phyloP scores from a whole-genome alignment of 2,329 filamentous ascomycete species.

The Pseudonectria buxi region DNA sequence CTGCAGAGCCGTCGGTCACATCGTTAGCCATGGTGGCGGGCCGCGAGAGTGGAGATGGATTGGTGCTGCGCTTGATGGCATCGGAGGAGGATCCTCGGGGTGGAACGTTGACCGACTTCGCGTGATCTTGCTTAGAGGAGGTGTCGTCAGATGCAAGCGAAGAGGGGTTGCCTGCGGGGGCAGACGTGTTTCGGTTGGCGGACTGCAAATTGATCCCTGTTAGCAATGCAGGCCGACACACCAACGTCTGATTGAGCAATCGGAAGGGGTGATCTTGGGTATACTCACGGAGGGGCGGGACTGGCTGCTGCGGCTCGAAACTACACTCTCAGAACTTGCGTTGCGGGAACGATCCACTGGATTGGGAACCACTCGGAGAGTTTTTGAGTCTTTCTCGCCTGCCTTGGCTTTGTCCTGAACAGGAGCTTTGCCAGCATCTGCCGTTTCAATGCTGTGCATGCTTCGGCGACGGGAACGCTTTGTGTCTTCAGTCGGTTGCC shows the following conservation, averaged over 20 bases:
- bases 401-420: constrained; percentile 15
- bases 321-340: constrained; percentile 59
- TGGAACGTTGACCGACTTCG: constrained; percentile 51
- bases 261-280: constrained; percentile 12
- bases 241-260: constrained; percentile 39
- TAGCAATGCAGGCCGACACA: constrained; percentile 36
- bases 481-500: constrained; percentile 56
- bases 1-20: constrained; percentile 35
- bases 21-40: constrained; percentile 58
- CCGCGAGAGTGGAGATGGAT: constrained; percentile 68
- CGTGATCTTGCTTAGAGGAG: constrained; percentile 44
- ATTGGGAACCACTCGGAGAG: constrained; percentile 30
- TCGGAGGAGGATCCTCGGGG: constrained; percentile 59
- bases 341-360: constrained; percentile 34
- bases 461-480: constrained; percentile 78
- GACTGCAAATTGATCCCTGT: constrained; percentile 45
- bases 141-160: constrained; percentile 41
- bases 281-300: constrained; percentile 61
- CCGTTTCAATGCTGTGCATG: constrained; percentile 56
- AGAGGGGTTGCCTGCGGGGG: constrained; percentile 48
- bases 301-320: constrained; percentile 49
- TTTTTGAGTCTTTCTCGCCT: constrained; percentile 35
- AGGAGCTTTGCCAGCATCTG: constrained; percentile 14
- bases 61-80: constrained; percentile 56
- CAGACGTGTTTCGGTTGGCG: constrained; percentile 50